Evolutionary conservation across 371 early-diverging fungal species (phyloP), one percentile per base, ranked within the genome.

Genomic region (Mortierella sp.): DNA sequence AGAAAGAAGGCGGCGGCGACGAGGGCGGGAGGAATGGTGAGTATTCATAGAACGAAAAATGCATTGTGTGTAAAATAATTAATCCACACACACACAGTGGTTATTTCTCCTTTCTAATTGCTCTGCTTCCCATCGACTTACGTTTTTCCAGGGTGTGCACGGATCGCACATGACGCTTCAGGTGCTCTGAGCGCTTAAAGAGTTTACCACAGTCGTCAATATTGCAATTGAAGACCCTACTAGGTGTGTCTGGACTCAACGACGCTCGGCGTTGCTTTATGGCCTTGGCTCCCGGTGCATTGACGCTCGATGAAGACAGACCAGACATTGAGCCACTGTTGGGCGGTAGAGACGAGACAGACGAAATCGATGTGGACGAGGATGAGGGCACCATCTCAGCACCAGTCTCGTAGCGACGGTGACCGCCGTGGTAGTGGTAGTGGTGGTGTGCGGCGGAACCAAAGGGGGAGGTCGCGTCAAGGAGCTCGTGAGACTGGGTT

Each of bases 101-200:
- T n/a, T 31, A 28, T 52, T 6, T 28, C 16, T 57, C 34, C 42
- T 38, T 38, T 1, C 42, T 1, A 31, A 34, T 34, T 34, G 19
- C 26, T 47, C 11, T 50, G 14, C 14, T 70, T 70, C 48, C 70
- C 24, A 9, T 34, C 16, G 21, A 90, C 92, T 90, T 90, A 92
- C 93, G 93, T 89, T 92, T 92, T 57, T 93, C 93, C 52, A 90
- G 82, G 0, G 93, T 94, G 76, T 94, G 94, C 48, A 94, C 92
- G 1, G 93, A 94, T 60, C 93, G 89, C 47, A 93, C 89, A 68
- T 94, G 94, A 65, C 94, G 89, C 70, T 93, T 93, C 21, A 94
- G 83, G 79, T 94, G 94, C 73, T 94, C 94, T 9, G 93, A 92
- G 26, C 94, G 79, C 75, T 94, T 94, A 70, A 94, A 94, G n/a